Evolutionary conservation across 2,329 filamentous ascomycete genomes (phyloP).

Genomic region (Trichoderma semiorbis): DNA sequence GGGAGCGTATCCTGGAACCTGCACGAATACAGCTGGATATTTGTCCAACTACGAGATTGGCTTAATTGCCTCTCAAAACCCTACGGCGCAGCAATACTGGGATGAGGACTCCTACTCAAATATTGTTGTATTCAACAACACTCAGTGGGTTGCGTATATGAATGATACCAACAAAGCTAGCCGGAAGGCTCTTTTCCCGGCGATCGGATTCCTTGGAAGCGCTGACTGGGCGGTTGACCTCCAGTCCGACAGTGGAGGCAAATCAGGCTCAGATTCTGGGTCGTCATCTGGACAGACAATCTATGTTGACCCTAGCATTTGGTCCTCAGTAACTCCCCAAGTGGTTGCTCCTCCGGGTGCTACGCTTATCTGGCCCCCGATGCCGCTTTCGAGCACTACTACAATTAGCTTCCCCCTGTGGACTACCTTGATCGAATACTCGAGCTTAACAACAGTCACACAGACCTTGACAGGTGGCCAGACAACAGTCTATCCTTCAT

Average conservation of each 20-base stretch:
- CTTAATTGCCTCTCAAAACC: conserved; percentile 19
- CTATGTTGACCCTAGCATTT: not conserved
- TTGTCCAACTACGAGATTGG: conserved; percentile 32
- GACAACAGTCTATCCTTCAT: not conserved
- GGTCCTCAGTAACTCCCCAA: not conserved
- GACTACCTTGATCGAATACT: not conserved
- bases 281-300: not conserved
- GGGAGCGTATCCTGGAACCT: conserved; percentile 25
- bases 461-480: not conserved
- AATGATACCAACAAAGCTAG: conserved; percentile 25
- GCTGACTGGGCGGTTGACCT: conserved; percentile 32
- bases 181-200: conserved; percentile 22
- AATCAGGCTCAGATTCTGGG: not conserved
- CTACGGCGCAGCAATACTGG: not conserved
- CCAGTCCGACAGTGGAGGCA: not conserved
- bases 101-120: conserved; percentile 9
- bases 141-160: conserved; percentile 28
- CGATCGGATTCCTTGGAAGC: conserved; percentile 30
- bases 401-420: not conserved
- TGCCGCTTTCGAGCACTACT: not conserved
- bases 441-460: not conserved
- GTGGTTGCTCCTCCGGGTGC: not conserved
- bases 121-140: conserved; percentile 24
- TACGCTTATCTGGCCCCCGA: not conserved
- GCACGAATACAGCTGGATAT: conserved; percentile 30